Evolutionary conservation across 2,329 filamentous ascomycete genomes (phyloP).

Genomic region (Hawksworthiomyces lignivorus): DNA sequence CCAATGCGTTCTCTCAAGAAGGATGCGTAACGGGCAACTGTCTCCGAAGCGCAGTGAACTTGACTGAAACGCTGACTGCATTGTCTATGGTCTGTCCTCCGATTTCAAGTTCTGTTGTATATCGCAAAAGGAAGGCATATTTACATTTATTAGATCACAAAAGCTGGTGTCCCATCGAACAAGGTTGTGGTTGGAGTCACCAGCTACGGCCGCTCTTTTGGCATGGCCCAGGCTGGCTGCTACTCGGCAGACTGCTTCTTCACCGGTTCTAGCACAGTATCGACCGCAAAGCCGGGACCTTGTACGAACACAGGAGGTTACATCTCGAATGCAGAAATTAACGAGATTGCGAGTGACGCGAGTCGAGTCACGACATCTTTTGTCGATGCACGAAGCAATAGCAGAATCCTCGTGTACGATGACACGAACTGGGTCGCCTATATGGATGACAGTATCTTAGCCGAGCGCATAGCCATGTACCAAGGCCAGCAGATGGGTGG

Average conservation of each 20-base stretch:
- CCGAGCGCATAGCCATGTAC: slow-evolving; percentile 11
- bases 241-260: slow-evolving; percentile 24
- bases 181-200: slow-evolving; percentile 25
- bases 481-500: slow-evolving; percentile 13
- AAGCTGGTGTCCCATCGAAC: slow-evolving; percentile 21
- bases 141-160: no score
- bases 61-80: slow-evolving; percentile 25
- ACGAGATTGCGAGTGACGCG: slow-evolving; percentile 2
- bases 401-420: slow-evolving; percentile 13
- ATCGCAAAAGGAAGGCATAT: no score
- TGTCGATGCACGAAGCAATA: slow-evolving; percentile 10
- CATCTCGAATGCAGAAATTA: slow-evolving; percentile 31
- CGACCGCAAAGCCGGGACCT: slow-evolving; percentile 21
- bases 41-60: slow-evolving; percentile 28
- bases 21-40: slow-evolving; percentile 25
- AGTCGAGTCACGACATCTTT: not conserved
- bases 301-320: slow-evolving; percentile 32
- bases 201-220: slow-evolving; percentile 27
- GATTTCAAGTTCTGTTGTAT: no score
- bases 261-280: slow-evolving; percentile 19
- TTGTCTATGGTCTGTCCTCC: slow-evolving; percentile 31
- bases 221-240: slow-evolving; percentile 24
- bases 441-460: slow-evolving; percentile 14
- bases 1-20: slow-evolving; percentile 7
- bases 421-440: slow-evolving; percentile 14